A percentile compares a stretch with the other conserved stretches of the same genome.
phyloP scores from a whole-genome alignment of 2,329 filamentous ascomycete genomes.

The Cryphonectria parasitica region DNA sequence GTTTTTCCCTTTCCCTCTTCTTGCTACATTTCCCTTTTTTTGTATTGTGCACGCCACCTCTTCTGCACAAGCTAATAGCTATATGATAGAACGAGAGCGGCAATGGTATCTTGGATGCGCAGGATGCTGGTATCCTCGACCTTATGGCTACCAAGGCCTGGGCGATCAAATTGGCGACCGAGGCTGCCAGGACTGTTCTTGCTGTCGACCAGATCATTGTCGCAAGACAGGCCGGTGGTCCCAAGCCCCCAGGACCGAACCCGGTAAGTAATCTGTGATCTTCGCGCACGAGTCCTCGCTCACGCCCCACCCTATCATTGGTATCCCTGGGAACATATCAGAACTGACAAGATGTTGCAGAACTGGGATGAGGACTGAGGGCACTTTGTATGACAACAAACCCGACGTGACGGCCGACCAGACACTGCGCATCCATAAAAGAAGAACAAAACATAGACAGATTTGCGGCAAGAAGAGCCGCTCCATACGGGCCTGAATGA shows the following conservation, averaged over 20 bases:
- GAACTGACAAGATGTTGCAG: conserved; percentile 42
- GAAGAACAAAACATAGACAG: conserved; percentile 14
- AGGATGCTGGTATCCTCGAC: conserved; percentile 88
- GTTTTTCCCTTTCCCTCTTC: background rate
- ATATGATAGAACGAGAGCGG: conserved; percentile 68
- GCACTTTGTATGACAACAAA: conserved; percentile 10
- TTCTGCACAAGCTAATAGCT: conserved; percentile 32
- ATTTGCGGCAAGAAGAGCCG: conserved; percentile 11
- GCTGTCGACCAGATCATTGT: conserved; percentile 99
- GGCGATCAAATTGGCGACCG: conserved; percentile 96
- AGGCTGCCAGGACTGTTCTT: conserved; percentile 89
- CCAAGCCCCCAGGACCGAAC: conserved; percentile 95
- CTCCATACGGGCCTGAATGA: conserved; percentile 19
- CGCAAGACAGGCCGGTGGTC: conserved; percentile 92
- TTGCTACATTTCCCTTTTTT: no score
- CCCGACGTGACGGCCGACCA: conserved; percentile 16
- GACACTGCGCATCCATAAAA: conserved; percentile 17
- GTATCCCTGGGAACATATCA: background rate
- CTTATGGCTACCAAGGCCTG: conserved; percentile 90
- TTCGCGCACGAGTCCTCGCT: background rate
- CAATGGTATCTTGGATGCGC: conserved; percentile 81
- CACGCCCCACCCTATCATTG: conserved; percentile 46
- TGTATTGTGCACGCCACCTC: background rate
- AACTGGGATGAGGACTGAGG: conserved; percentile 68
- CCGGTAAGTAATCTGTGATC: conserved; percentile 53